Percentiles rank a stretch among this genome's conserved stretches.
These are phyloP conservation scores for Fusarium ambrosium DNA, from an alignment of 2,329 filamentous ascomycete genomes.

Conservation along the genomic window DNA sequence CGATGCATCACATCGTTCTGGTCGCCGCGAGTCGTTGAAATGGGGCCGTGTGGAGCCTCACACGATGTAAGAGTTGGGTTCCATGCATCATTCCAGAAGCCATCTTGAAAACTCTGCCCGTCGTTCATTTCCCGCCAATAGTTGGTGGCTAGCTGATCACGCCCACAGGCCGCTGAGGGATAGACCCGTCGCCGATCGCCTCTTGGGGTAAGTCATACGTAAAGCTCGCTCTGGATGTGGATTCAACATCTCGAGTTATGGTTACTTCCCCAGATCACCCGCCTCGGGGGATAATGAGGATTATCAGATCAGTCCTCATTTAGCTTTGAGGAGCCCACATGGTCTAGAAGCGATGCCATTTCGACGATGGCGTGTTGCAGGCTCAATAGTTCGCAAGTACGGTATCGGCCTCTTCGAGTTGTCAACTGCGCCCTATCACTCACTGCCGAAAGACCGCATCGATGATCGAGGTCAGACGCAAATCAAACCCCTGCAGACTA, in stretches of 20 bases:
- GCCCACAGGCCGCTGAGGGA: slow-evolving; percentile 24
- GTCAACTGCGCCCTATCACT: slow-evolving; percentile 36
- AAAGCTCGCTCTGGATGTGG: slow-evolving; percentile 27
- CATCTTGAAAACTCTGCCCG: slow-evolving; percentile 36
- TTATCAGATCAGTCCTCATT: slow-evolving; percentile 9
- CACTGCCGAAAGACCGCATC: slow-evolving; percentile 12
- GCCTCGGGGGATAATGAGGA: slow-evolving; percentile 21
- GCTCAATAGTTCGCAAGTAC: slow-evolving; percentile 8
- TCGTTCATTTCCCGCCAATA: slow-evolving; percentile 30
- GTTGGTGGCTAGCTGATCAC: slow-evolving; percentile 20
- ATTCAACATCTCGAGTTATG: slow-evolving; percentile 17
- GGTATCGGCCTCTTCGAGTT: slow-evolving; percentile 1
- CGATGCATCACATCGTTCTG: slow-evolving; percentile 18
- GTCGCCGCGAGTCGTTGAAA: slow-evolving; percentile 28
- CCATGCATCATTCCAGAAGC: slow-evolving; percentile 36
- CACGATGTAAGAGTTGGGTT: slow-evolving; percentile 34
- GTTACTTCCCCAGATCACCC: slow-evolving; percentile 36
- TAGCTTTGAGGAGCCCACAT: slow-evolving; percentile 21
- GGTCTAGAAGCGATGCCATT: not conserved
- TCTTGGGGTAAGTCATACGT: slow-evolving; percentile 18
- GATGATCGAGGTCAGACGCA: slow-evolving; percentile 32
- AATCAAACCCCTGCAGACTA: slow-evolving; percentile 28
- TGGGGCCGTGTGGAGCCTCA: slow-evolving; percentile 28
- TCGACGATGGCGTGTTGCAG: slow-evolving; percentile 22
- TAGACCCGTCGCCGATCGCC: slow-evolving; percentile 13